Evolutionary conservation across 345 rosid genomes (phyloP), one percentile per base, ranked within the genome.

Genomic region (Lepidium aucheri): DNA sequence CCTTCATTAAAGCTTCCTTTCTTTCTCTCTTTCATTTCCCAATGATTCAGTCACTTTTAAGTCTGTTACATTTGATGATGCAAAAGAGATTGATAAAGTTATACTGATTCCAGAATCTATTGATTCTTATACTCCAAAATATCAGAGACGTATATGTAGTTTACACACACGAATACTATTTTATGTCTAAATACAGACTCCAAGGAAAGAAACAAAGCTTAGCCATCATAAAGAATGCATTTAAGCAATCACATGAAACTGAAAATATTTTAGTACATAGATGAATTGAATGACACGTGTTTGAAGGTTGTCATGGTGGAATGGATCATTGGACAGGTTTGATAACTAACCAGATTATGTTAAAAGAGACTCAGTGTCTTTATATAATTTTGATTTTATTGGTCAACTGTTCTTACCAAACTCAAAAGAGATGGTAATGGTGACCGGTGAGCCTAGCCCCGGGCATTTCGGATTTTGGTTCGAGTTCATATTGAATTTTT

Each of bases 1-100:
- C 58, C 42, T 40, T 38, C 1, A 74, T 15, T 1, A 78, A 68
- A 73, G 70, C 74, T 72, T 68, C 55, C 68, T 61, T 63, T 52
- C 70, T 74, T 63, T 53, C 65, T 67, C 38, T 59, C 60, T 41
- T 41, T 28, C 49, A 57, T 40, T 5, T 57, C 50, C 62, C 74
- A 67, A 53, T n/a, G n/a, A n/a, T n/a, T n/a, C n/a, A n/a, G n/a
- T n/a, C n/a, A n/a, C n/a, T n/a, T n/a, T n/a, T n/a, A n/a, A n/a
- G n/a, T n/a, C n/a, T n/a, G n/a, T n/a, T n/a, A n/a, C n/a, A n/a
- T n/a, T n/a, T n/a, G n/a, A n/a, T n/a, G n/a, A n/a, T n/a, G n/a
- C 14, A n/a, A 39, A 39, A 39, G 53, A 24, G 68, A 30, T 26
- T 0, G 68, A 73, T 73, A 11, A 73, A 66, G 68, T 67, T 40